phyloP scores from a whole-genome alignment of 140 eudicot genomes.

The Oenanthe javanica region DNA sequence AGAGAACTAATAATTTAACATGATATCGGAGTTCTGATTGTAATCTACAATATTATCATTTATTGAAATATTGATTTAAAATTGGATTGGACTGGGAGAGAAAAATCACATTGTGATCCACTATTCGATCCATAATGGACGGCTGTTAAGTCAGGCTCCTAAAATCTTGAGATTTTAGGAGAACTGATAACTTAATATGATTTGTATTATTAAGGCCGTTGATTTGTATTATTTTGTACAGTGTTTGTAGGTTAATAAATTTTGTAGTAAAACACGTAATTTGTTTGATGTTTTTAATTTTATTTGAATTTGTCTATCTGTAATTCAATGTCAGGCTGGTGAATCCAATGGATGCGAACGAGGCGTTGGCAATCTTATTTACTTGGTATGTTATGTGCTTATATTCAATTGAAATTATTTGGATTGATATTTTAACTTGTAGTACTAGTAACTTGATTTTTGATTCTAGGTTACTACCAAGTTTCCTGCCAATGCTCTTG shows the following conservation, averaged over 20 bases:
- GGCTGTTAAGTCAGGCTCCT: too few relatives aligned
- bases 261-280: background rate
- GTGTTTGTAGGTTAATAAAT: background rate
- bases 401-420: background rate
- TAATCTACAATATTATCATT: too few relatives aligned
- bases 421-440: background rate
- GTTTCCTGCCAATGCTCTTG: conserved; percentile 82
- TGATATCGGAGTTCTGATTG: too few relatives aligned
- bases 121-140: too few relatives aligned
- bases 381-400: conserved; percentile 37
- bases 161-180: too few relatives aligned
- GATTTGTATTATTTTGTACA: background rate
- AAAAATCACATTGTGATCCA: too few relatives aligned
- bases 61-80: too few relatives aligned
- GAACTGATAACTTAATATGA: too few relatives aligned
- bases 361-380: conserved; percentile 66
- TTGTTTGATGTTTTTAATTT: background rate
- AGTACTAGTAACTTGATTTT: background rate
- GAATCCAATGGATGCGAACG: conserved; percentile 77
- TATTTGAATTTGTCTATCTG: background rate
- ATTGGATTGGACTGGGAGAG: too few relatives aligned
- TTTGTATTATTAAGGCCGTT: background rate
- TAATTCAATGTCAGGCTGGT: conserved; percentile 44
- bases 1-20: background rate
- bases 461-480: conserved; percentile 71